Base-by-base conservation (phyloP, 805 yeast species). In the Ogataea methylovora region DNA sequence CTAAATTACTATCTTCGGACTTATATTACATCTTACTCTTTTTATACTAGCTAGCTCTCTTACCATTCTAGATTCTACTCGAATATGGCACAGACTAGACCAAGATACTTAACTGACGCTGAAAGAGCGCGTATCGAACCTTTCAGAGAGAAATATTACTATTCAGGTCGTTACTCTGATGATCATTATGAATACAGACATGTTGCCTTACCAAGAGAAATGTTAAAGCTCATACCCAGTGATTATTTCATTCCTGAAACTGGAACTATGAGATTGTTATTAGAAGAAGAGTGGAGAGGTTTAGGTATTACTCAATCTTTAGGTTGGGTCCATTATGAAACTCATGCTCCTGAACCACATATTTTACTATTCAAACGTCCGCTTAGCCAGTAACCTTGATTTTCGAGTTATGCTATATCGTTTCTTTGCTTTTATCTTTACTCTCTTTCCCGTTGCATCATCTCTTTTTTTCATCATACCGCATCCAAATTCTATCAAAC, bases 201-300 rank as follows among this genome's bases (percentile, higher is more conserved):
- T 56, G 99, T 92, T 32, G 88, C 92, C 76, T 71, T 92, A 35
- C 99, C 99, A 43, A 87, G 94, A 54, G 86, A 83, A 41, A 85
- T 92, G 95, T 71, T 92, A 36, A 90, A 88, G 57, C 85, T 78
- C 22, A 86, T 94, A 37, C 98, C 98, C 8, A 76, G 80, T 27
- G 98, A 94, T 54, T 94, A 88, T 54, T 92, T 92, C 68, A 81
- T 83, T 51, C 78, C 87, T 2, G 95, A 88, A 39, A 85, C 95
- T 2, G 97, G 97, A 5, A 92, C 98, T 0, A 68, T 92, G 47
- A 77, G 95, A 45, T 85, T 92, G 29, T 64, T 92, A 26, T 61
- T 83, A 32, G 99, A 92, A 58, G 97, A 92, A 46, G 99, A 92
- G 60, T 92, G 99, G 99, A 72, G 99, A 58, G 97, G 97, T 1